phyloP scores from a whole-genome alignment of 805 yeast genomes.

The Candida oleophila region DNA sequence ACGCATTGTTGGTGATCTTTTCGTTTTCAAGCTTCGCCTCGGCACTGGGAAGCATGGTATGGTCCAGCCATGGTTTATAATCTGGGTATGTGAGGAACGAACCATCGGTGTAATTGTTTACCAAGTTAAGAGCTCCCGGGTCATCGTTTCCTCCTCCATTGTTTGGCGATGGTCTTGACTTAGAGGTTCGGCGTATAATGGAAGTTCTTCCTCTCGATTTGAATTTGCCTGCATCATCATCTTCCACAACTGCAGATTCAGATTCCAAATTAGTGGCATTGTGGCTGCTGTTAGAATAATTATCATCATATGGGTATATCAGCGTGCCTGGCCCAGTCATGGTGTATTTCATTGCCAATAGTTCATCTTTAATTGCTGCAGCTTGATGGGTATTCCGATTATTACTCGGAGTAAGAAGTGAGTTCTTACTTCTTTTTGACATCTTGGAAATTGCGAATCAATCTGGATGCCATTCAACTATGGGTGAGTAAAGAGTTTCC shows the following conservation, averaged over 20 bases:
- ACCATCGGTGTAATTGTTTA: not conserved
- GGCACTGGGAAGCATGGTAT: slow-evolving; percentile 25
- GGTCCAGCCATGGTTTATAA: slow-evolving; percentile 68
- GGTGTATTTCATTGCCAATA: slow-evolving; percentile 32
- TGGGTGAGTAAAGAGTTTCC: no score
- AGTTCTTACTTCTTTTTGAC: slow-evolving; percentile 7
- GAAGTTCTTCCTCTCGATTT: not conserved
- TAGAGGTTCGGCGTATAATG: not conserved
- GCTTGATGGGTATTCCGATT: slow-evolving; percentile 9
- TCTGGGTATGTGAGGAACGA: slow-evolving; percentile 55
- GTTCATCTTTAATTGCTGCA: slow-evolving; percentile 27
- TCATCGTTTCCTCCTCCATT: slow-evolving; percentile 23
- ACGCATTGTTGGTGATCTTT: slow-evolving; percentile 45
- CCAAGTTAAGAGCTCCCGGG: slow-evolving; percentile 3
- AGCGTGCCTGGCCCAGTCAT: slow-evolving; percentile 34
- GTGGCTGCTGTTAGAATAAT: not conserved
- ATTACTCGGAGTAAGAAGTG: slow-evolving; percentile 5
- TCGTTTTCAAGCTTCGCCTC: slow-evolving; percentile 46
- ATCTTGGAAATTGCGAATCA: no score
- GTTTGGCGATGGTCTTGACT: not conserved
- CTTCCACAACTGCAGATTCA: not conserved
- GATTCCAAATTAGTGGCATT: not conserved
- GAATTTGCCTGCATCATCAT: not conserved
- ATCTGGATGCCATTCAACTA: not conserved
- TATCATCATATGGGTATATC: slow-evolving; percentile 36